Percentiles rank a stretch among this genome's conserved stretches.
Evolutionary conservation across 169 alveolate genomes (phyloP).

Genomic region (Pseudocohnilembus persalinus): DNA sequence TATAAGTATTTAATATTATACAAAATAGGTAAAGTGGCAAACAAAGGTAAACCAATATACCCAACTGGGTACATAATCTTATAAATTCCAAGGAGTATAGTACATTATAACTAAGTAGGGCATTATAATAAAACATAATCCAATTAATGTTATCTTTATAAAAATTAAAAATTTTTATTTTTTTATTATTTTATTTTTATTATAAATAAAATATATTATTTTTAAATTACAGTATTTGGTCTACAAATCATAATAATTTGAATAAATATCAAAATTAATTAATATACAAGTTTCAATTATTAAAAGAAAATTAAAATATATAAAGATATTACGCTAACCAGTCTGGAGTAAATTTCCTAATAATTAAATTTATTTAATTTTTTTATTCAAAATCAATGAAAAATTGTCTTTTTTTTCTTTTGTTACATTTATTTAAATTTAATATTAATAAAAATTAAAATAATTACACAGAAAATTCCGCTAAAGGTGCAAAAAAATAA

Average conservation of each 20-base stretch:
- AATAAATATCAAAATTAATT: background rate
- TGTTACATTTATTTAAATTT: background rate
- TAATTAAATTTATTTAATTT: background rate
- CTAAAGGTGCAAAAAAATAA: constrained; percentile 11
- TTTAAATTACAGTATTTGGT: constrained; percentile 11
- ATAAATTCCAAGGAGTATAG: constrained; percentile 17
- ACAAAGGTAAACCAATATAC: constrained; percentile 1
- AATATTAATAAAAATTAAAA: background rate
- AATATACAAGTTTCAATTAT: background rate
- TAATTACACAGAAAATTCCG: constrained; percentile 15
- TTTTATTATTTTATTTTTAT: no score
- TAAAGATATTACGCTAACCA: constrained; percentile 14
- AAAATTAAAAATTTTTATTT: background rate
- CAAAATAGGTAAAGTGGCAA: constrained; percentile 4
- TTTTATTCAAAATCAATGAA: no score
- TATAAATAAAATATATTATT: background rate
- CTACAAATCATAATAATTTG: no score
- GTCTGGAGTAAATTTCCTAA: constrained; percentile 4
- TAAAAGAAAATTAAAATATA: background rate
- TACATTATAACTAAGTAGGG: constrained; percentile 9
- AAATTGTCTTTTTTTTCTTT: no score
- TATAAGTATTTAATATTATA: background rate
- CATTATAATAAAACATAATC: background rate
- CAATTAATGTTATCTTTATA: constrained; percentile 20
- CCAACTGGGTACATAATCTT: background rate